Evolutionary conservation across 768 basidiomycete genomes (phyloP).

Genomic region (Lactarius tabidus): DNA sequence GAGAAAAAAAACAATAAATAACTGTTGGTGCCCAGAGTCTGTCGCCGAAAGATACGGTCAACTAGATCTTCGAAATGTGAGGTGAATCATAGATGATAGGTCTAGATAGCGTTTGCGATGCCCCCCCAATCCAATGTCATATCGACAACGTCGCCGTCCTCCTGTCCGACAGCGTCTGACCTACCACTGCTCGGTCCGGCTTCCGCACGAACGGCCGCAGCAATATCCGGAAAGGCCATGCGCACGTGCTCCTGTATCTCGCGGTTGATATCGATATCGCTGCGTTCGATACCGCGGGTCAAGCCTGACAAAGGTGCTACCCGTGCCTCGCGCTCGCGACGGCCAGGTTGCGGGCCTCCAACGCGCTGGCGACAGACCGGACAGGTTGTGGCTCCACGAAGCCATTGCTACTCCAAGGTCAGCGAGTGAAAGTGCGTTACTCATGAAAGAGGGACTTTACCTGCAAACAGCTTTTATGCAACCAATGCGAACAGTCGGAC

Average conservation of each 20-base stretch:
- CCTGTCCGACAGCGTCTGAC: constrained; percentile 5
- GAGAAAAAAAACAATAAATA: background rate
- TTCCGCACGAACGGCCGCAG: constrained; percentile 1
- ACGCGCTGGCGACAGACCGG: constrained; percentile 76
- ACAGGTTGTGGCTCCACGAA: constrained; percentile 69
- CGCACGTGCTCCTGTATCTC: constrained; percentile 16
- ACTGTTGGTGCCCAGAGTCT: constrained; percentile 9
- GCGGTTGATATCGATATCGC: constrained; percentile 1
- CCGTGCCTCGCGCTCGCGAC: constrained; percentile 12
- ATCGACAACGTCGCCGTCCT: constrained; percentile 12
- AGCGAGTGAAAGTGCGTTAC: constrained; percentile 9
- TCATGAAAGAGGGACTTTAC: constrained; percentile 37
- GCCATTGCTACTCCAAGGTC: constrained; percentile 60
- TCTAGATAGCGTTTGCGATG: constrained; percentile 10
- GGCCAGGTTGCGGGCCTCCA: constrained; percentile 28
- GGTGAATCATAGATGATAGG: constrained; percentile 7
- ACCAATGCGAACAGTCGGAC: constrained; percentile 71
- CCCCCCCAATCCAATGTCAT: constrained; percentile 18
- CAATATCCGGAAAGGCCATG: constrained; percentile 5
- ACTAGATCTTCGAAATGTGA: constrained; percentile 1
- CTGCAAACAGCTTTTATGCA: constrained; percentile 72
- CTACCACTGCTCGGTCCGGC: background rate
- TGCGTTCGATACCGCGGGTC: constrained; percentile 8
- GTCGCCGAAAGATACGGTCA: background rate
- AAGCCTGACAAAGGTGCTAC: constrained; percentile 6